Percentiles rank a stretch among this genome's conserved stretches.
These are phyloP conservation scores for Coniochaeta hoffmannii DNA, from an alignment of 2,329 filamentous ascomycete genomes.

Conservation along the genomic window DNA sequence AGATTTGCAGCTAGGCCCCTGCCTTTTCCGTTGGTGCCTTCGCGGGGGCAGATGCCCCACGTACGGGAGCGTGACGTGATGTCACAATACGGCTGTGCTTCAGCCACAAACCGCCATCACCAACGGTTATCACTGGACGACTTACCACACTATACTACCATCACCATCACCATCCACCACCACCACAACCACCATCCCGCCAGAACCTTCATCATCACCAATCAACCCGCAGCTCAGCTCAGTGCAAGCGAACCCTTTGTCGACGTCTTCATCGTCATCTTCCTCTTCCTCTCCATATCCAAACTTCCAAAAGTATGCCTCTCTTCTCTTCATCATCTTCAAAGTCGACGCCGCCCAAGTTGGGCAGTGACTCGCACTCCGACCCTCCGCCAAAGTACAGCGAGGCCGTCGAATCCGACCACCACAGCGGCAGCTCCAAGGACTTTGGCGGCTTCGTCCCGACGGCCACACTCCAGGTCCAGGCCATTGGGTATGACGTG, in stretches of 20 bases:
- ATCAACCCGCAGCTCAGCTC: not conserved
- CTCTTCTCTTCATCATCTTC: not conserved
- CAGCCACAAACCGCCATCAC: no score
- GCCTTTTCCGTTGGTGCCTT: no score
- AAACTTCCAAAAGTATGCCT: not conserved
- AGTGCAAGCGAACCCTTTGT: not conserved
- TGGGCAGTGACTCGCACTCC: no score
- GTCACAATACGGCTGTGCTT: no score
- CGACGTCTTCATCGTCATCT: not conserved
- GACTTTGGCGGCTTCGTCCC: slow-evolving; percentile 16
- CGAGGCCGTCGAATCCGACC: not conserved
- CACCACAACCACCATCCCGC: not conserved
- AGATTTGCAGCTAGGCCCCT: no score
- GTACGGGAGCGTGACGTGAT: no score
- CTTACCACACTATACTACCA: not conserved
- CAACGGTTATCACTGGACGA: not conserved
- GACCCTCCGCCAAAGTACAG: not conserved
- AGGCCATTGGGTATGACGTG: not conserved
- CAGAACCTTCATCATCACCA: not conserved
- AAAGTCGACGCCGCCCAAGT: not conserved
- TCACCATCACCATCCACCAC: not conserved
- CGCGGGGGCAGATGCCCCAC: no score
- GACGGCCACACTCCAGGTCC: slow-evolving; percentile 11
- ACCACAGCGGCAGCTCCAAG: slow-evolving; percentile 11
- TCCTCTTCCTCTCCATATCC: not conserved